Evolutionary conservation across 2,329 filamentous ascomycete species (phyloP), one percentile per base, ranked within the genome.

Genomic region (Plenodomus tracheiphilus): DNA sequence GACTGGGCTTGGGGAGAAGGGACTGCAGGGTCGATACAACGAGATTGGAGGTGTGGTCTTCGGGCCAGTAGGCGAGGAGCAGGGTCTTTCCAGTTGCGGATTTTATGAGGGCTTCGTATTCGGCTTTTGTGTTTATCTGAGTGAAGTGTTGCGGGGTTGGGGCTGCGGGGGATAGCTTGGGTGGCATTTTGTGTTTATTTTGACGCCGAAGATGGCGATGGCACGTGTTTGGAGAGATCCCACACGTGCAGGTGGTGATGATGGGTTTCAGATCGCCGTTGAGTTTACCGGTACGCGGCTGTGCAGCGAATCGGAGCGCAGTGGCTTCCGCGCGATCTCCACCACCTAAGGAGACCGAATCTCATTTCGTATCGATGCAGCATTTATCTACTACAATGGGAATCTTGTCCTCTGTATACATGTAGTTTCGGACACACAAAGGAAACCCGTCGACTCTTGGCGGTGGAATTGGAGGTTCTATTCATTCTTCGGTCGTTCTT

Each of bases 31-130:
- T 53, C 49, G 2, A 19, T 20, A 59, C 51, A 2, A 62, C 44
- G 41, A 53, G 41, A 3, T 53, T 50, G 15, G 53, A 56, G n/a
- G 53, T 59, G 11, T 45, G 36, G 51, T 65, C 61, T 28, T 56
- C 49, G 28, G 61, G 60, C 61, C 61, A 65, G 49, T 49, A 58
- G 28, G 56, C 58, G 3, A 61, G 51, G 1, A 65, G 48, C 15
- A 65, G 21, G 17, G 57, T 56, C 40, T 54, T 62, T 22, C 61
- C 61, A 1, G 60, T 56, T 15, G 53, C 44, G 25, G 47, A 41
- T n/a, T 46, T 56, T 39, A 63, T 37, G 42, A 56, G 53, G 15
- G 53, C 43, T 16, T 46, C 50, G 45, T 51, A 63, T 25, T 62
- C 58, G 11, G 50, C 49, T 20, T 56, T 46, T 36, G 53, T 56